Base-by-base conservation (phyloP, 2,329 filamentous ascomycete genomes). In the Pseudocercospora vitis region DNA sequence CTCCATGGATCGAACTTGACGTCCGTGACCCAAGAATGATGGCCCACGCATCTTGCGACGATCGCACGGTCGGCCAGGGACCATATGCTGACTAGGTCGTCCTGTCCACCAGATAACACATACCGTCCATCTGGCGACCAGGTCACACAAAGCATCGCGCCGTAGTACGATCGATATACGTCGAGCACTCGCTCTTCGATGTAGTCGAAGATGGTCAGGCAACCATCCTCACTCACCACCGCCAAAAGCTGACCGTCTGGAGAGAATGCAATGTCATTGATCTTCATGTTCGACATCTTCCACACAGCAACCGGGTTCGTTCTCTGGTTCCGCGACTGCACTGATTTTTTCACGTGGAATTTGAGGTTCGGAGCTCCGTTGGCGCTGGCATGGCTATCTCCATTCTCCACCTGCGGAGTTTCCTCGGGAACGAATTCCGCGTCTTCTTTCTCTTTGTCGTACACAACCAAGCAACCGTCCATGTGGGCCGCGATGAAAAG, bases 41-140 rank as follows among this genome's bases (percentile, higher is more conserved):
- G 94, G 2, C 94, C 94, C 67, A 95, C 90, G 69, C 94, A 97
- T 58, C 94, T 84, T 14, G 92, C 94, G 46, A 99, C 86, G 46
- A 99, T 84, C 49, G 85, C 83, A 40, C 84, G 85, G 65, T 97
- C 94, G 33, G 85, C 81, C 31, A 96, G 79, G 12, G 87, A 94
- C 94, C 94, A 99, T 63, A 99, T 96, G 0, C 91, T 95, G 9
- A 99, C 88, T 7, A 97, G 77, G 69, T 99, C 94, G 70, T 99
- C 94, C 72, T 97, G 92, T 3, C 94, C 91, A 48, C 94, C 94
- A 0, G 94, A 96, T 14, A 99, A 78, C 48, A 99, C 85, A 70
- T 97, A 99, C 69, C 95, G 92, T 48, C 91, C 91, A 68, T 99
- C 94, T 7, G 94, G 94, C 5, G 92, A 96, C 94, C 94, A 99